These are phyloP conservation scores for Aulographum hederae DNA, from an alignment of 2,329 filamentous ascomycete genomes.

Conservation along the genomic window DNA sequence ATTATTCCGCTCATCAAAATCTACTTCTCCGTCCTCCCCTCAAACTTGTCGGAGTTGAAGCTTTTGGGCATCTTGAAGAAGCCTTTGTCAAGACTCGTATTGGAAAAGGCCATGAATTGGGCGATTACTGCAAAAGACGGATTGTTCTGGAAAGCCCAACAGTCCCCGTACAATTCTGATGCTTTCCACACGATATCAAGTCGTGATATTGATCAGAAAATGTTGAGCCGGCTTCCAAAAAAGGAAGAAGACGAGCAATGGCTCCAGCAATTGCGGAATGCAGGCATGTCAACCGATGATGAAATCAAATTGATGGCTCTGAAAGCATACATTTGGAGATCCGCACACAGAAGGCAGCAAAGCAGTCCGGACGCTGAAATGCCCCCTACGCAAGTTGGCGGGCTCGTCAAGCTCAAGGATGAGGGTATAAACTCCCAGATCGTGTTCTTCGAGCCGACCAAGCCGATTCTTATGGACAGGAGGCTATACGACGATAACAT, in stretches of 20 bases:
- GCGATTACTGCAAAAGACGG: slow-evolving; percentile 64
- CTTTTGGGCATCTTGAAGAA: slow-evolving; percentile 70
- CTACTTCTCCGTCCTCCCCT: slow-evolving; percentile 58
- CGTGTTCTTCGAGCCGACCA: slow-evolving; percentile 74
- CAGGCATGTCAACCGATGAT: slow-evolving; percentile 67
- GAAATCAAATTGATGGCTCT: slow-evolving; percentile 78
- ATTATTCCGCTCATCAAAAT: slow-evolving; percentile 63
- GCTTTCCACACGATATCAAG: slow-evolving; percentile 34
- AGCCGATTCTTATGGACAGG: slow-evolving; percentile 28
- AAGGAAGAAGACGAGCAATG: slow-evolving; percentile 92
- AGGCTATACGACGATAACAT: slow-evolving; percentile 8
- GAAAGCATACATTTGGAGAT: slow-evolving; percentile 78
- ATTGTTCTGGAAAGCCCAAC: slow-evolving; percentile 70
- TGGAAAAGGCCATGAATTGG: slow-evolving; percentile 78
- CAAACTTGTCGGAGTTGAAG: slow-evolving; percentile 51
- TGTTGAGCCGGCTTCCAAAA: slow-evolving; percentile 45
- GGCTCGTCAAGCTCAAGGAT: slow-evolving; percentile 56
- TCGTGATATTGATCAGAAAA: slow-evolving; percentile 36
- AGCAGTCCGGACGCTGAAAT: slow-evolving; percentile 22
- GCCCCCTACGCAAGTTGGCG: slow-evolving; percentile 39
- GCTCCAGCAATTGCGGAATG: slow-evolving; percentile 67
- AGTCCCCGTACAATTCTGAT: slow-evolving; percentile 50
- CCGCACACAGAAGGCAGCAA: slow-evolving; percentile 52
- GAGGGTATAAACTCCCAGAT: slow-evolving; percentile 70
- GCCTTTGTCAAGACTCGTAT: slow-evolving; percentile 59